Conservation (phyloP, 2,329 filamentous ascomycete genomes). For the Lasiodiplodia sp. region DNA sequence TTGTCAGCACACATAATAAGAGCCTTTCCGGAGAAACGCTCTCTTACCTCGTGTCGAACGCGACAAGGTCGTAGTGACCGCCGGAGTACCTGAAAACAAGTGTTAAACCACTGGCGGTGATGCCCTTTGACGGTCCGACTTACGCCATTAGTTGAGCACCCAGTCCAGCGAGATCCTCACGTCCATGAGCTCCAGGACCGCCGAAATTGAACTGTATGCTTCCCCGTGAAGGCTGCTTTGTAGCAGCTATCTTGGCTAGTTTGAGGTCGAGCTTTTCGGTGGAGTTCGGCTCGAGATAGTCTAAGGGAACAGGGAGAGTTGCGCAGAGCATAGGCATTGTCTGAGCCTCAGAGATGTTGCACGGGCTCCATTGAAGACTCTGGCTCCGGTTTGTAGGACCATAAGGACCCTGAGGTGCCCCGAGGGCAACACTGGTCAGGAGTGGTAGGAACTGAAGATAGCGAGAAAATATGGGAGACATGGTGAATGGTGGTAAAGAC, state of each 20-base stretch:
- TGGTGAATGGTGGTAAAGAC: not conserved
- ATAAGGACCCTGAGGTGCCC: not conserved
- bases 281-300: slow-evolving; percentile 41
- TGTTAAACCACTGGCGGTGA: not conserved
- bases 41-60: slow-evolving; percentile 21
- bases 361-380: slow-evolving; percentile 2
- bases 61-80: slow-evolving; percentile 33
- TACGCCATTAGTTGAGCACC: slow-evolving; percentile 8
- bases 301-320: slow-evolving; percentile 44
- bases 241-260: slow-evolving; percentile 33
- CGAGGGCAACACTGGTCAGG: not conserved
- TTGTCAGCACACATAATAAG: not conserved
- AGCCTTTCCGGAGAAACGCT: rapidly evolving
- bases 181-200: slow-evolving; percentile 33
- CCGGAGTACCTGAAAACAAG: slow-evolving; percentile 24
- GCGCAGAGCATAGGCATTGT: slow-evolving; percentile 36
- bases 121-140: not conserved
- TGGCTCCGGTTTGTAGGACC: not conserved
- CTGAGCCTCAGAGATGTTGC: not conserved
- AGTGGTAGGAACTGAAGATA: not conserved
- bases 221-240: slow-evolving; percentile 32
- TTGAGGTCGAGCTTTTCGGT: slow-evolving; percentile 32
- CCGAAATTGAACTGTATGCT: slow-evolving; percentile 37
- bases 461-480: not conserved
- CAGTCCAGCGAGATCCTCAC: not conserved